These are phyloP conservation scores for Aspergillus ellipticus DNA, from an alignment of 495 filamentous ascomycete species.

Conservation along the genomic window DNA sequence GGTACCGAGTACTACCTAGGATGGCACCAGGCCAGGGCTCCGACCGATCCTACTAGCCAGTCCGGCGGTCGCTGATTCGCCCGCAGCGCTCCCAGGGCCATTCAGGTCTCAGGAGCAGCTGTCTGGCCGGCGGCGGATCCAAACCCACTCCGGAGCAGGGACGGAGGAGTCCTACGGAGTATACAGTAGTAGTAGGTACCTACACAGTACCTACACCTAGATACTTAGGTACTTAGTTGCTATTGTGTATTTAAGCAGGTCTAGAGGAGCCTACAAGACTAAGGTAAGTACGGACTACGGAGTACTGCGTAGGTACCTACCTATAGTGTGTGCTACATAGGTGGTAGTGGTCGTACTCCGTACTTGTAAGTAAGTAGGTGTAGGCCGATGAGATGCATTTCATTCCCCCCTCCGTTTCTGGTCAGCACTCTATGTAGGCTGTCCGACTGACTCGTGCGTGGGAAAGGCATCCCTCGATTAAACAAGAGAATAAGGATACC, in stretches of 20 bases:
- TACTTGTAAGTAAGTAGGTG: too few relatives aligned
- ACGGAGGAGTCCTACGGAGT: too few relatives aligned
- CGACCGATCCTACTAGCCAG: background rate
- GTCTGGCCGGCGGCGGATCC: background rate
- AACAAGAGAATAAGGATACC: constrained; percentile 1
- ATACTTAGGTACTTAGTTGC: too few relatives aligned
- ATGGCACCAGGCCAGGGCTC: background rate
- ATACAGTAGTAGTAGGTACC: too few relatives aligned
- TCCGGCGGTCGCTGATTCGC: background rate
- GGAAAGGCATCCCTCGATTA: background rate
- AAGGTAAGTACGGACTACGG: too few relatives aligned
- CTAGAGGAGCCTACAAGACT: too few relatives aligned
- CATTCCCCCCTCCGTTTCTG: background rate
- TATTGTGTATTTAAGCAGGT: too few relatives aligned
- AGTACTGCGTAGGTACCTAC: too few relatives aligned
- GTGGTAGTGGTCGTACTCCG: too few relatives aligned
- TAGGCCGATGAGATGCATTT: too few relatives aligned
- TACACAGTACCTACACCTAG: too few relatives aligned
- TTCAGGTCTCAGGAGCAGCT: background rate
- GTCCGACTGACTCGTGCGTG: constrained; percentile 5
- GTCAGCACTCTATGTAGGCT: constrained; percentile 12
- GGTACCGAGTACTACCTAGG: background rate
- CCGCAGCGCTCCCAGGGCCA: background rate
- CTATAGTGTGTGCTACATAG: too few relatives aligned
- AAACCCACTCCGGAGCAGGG: background rate